These are phyloP conservation scores for Brasenia schreberi DNA, from an alignment of 164 flowering plant species.

Conservation along the genomic window DNA sequence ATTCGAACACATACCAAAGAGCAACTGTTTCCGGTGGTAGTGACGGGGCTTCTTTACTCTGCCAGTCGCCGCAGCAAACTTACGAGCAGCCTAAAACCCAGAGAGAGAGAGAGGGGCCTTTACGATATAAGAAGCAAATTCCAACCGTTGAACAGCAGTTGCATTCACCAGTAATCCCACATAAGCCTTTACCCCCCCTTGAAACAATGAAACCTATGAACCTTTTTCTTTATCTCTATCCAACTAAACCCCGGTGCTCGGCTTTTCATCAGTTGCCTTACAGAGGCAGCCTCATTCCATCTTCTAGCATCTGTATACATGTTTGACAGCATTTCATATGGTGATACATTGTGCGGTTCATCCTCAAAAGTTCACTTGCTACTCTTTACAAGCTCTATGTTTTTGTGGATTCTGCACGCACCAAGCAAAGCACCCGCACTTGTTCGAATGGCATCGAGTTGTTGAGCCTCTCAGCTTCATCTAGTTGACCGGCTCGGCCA, in stretches of 20 bases:
- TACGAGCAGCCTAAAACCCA: no score
- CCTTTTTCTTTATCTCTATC: slow-evolving; percentile 50
- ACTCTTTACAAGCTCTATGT: slow-evolving; percentile 61
- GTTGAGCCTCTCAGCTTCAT: slow-evolving; percentile 52
- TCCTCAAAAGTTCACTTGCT: slow-evolving; percentile 36
- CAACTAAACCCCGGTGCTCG: slow-evolving; percentile 75
- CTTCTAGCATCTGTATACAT: slow-evolving; percentile 45
- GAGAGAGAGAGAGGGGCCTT: no score
- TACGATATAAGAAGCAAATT: no score
- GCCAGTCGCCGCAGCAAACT: no score
- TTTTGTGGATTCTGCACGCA: slow-evolving; percentile 62
- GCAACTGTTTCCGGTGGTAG: no score
- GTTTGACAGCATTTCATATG: slow-evolving; percentile 58
- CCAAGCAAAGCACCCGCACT: slow-evolving; percentile 71
- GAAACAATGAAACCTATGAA: slow-evolving; percentile 76
- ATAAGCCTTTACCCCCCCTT: slow-evolving; percentile 59
- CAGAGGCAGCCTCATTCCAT: slow-evolving; percentile 39
- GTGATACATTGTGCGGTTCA: slow-evolving; percentile 59
- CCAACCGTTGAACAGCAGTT: no score
- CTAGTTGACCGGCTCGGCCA: slow-evolving; percentile 65
- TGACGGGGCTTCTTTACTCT: no score
- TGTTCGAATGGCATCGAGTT: slow-evolving; percentile 54
- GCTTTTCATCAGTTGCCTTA: slow-evolving; percentile 47
- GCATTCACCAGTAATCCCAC: slow-evolving; percentile 68
- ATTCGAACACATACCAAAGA: no score